Conservation (phyloP, 805 yeast species). For the Hemisphaericaspora nanyangensis region DNA sequence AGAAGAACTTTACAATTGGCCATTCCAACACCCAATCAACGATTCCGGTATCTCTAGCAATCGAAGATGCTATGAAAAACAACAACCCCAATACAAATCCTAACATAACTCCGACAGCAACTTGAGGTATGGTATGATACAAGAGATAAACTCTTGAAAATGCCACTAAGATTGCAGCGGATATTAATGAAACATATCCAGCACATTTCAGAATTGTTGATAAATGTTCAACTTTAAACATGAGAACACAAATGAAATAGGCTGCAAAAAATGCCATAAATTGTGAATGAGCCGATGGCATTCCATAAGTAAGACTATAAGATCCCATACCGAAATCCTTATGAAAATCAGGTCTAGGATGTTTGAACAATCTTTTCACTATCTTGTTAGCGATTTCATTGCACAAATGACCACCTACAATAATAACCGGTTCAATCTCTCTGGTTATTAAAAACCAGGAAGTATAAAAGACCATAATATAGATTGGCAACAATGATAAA, state of each 20-base stretch:
- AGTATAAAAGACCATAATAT: conserved; percentile 70
- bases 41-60: conserved; percentile 64
- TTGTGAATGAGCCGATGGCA: conserved; percentile 97
- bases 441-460: conserved; percentile 81
- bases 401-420: conserved; percentile 81
- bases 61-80: conserved; percentile 51
- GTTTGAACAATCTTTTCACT: conserved; percentile 58
- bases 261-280: conserved; percentile 84
- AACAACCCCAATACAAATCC: conserved; percentile 59
- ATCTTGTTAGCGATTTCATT: conserved; percentile 72
- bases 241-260: conserved; percentile 46
- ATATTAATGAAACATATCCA: conserved; percentile 24
- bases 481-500: conserved; percentile 77
- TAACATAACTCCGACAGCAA: conserved; percentile 61
- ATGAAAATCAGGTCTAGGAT: conserved; percentile 69
- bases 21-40: conserved; percentile 60
- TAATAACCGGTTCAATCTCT: conserved; percentile 79
- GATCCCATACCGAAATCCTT: conserved; percentile 41
- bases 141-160: conserved; percentile 71
- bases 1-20: conserved; percentile 48
- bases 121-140: conserved; percentile 76
- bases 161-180: conserved; percentile 44
- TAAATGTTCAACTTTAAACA: conserved; percentile 39
- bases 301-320: conserved; percentile 69
- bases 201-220: conserved; percentile 18